These are phyloP conservation scores for Chenopodium formosanum DNA, from an alignment of 148 eudicot genomes.

Conservation along the genomic window DNA sequence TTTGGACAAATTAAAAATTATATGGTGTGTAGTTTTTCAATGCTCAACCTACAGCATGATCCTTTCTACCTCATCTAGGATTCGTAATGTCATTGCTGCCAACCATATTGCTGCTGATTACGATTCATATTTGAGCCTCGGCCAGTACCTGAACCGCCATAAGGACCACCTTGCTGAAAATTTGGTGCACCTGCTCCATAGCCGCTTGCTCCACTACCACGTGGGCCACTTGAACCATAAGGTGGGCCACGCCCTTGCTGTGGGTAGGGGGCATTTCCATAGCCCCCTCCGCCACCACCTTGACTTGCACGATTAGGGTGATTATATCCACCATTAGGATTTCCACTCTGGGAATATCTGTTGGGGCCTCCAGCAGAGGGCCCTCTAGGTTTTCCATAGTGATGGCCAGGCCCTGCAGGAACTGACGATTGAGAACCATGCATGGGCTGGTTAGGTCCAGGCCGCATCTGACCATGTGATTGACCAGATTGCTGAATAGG, in stretches of 20 bases:
- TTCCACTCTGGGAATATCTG: conserved; percentile 58
- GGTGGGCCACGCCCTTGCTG: conserved; percentile 68
- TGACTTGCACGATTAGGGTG: conserved; percentile 59
- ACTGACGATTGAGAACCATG: conserved; percentile 58
- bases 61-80: background rate
- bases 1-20: background rate
- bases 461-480: conserved; percentile 55
- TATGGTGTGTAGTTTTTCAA: background rate
- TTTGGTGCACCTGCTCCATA: conserved; percentile 50
- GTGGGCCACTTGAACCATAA: conserved; percentile 56
- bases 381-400: conserved; percentile 72
- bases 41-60: background rate
- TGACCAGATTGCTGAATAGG: conserved; percentile 74
- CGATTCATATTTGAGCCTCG: conserved; percentile 52
- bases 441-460: conserved; percentile 53
- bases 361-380: conserved; percentile 51
- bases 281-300: conserved; percentile 46
- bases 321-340: conserved; percentile 49
- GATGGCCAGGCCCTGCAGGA: conserved; percentile 62
- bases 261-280: conserved; percentile 56
- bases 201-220: conserved; percentile 58
- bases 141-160: conserved; percentile 55
- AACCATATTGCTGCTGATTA: conserved; percentile 61
- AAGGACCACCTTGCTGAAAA: conserved; percentile 46
- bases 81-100: conserved; percentile 40